Evolutionary conservation across 1,284 basidiomycete genomes (phyloP), one percentile per base, ranked within the genome.

Genomic region (Inonotus hispidus): DNA sequence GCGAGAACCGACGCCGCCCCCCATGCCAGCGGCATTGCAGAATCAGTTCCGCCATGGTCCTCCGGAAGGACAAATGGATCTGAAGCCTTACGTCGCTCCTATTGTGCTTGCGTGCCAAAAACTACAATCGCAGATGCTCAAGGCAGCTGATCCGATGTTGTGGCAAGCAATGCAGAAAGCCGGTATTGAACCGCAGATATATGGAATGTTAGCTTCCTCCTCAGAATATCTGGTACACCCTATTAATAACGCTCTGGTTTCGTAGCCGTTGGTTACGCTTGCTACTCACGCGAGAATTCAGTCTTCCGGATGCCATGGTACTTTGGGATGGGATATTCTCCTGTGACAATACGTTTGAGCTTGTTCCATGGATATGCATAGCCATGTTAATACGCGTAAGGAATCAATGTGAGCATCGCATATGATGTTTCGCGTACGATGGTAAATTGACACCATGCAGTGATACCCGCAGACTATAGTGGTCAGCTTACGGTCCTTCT

Each of bases 321-420:
- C 70, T 98, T 11, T 97, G 95, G 95, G 95, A 98, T 72, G 92
- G 88, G 0, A 72, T 97, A 6, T 95, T 98, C 70, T 91, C 93
- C 0, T 87, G 85, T 61, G 90, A 93, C 71, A 82, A 85, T 7
- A 78, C 85, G 1, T 76, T 89, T 49, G 83, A 87, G 53, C 74
- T 95, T 35, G 83, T 88, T 1, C 85, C 88, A 58, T 95, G 90
- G 86, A 77, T 95, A 58, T 93, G 92, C 69, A 84, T 96, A 16
- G 90, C 92, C 0, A 95, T 97, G 93, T 81, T 98, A 11, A 82
- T 97, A 61, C 85, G 95, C 52, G 92, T 96, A 68, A 85, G 95
- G 47, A 94, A 93, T 69, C 81, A 89, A 69, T 73, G 92, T 93
- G 67, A 74, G 88, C 74, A 29, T 25, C 47, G 10, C 45, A 19